phyloP scores from a whole-genome alignment of 257 asterid species.

The Salvia rosmarinus region DNA sequence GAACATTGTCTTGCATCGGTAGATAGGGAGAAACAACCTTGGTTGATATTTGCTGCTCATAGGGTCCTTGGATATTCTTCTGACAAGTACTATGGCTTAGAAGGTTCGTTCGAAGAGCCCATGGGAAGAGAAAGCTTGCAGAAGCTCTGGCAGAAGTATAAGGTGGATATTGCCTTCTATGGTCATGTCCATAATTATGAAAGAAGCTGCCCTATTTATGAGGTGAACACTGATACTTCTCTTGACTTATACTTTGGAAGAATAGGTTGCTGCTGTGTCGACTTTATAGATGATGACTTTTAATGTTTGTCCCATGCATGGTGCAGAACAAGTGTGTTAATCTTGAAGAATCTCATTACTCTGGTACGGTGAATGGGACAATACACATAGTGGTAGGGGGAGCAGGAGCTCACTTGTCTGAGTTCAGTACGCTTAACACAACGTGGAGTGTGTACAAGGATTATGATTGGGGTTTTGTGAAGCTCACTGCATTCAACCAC shows the following conservation, averaged over 20 bases:
- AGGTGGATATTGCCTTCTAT: conserved; percentile 60
- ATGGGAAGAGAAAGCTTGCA: conserved; percentile 64
- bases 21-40: conserved; percentile 57
- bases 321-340: conserved; percentile 61
- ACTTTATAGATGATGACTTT: too few species aligned
- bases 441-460: conserved; percentile 64
- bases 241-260: too few species aligned
- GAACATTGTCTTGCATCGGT: conserved; percentile 55
- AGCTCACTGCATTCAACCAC: conserved; percentile 58
- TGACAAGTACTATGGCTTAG: conserved; percentile 40
- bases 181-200: conserved; percentile 66
- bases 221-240: too few species aligned
- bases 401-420: conserved; percentile 45
- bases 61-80: conserved; percentile 65
- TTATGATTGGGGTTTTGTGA: conserved; percentile 52
- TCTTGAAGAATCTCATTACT: conserved; percentile 47
- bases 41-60: conserved; percentile 59
- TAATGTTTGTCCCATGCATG: too few species aligned
- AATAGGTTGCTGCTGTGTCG: too few species aligned
- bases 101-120: conserved; percentile 64
- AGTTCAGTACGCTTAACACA: conserved; percentile 41
- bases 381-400: conserved; percentile 61
- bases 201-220: conserved; percentile 60
- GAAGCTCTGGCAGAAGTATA: conserved; percentile 64
- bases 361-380: conserved; percentile 66